Evolutionary conservation across 495 filamentous ascomycete genomes (phyloP).

Genomic region (Podospora comata): DNA sequence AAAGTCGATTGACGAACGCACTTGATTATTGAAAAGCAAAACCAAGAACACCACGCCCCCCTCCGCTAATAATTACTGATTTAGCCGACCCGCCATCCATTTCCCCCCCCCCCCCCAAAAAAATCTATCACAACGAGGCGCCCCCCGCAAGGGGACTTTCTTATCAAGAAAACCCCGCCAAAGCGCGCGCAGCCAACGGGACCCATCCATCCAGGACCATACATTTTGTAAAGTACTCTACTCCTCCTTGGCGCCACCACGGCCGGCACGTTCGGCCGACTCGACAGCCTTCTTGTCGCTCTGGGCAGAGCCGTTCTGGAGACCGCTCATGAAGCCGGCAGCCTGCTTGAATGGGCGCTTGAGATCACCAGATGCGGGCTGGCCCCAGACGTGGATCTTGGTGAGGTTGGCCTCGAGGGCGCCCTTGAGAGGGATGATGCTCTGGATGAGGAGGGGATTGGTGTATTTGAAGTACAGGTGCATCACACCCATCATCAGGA

Average conservation of each 20-base stretch:
- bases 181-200: neutral
- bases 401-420: conserved; percentile 90
- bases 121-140: neutral
- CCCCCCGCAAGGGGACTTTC: neutral
- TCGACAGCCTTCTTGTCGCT: conserved; percentile 96
- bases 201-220: neutral
- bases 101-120: neutral
- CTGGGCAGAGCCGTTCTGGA: conserved; percentile 69
- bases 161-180: neutral
- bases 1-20: neutral
- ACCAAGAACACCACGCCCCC: neutral
- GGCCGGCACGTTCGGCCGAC: conserved; percentile 78
- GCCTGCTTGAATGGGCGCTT: conserved; percentile 91
- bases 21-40: neutral
- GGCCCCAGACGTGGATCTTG: conserved; percentile 90
- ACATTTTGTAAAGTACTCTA: conserved; percentile 40
- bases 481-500: conserved; percentile 98
- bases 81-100: neutral
- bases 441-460: conserved; percentile 97
- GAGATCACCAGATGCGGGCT: conserved; percentile 87
- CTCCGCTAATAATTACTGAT: neutral
- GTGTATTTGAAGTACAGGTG: conserved; percentile 99
- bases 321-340: conserved; percentile 72
- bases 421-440: conserved; percentile 94
- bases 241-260: conserved; percentile 88